Percentiles rank a stretch among this genome's conserved stretches.
Evolutionary conservation across 768 basidiomycete species (phyloP).

Genomic region (Cystobasidium onofrii): DNA sequence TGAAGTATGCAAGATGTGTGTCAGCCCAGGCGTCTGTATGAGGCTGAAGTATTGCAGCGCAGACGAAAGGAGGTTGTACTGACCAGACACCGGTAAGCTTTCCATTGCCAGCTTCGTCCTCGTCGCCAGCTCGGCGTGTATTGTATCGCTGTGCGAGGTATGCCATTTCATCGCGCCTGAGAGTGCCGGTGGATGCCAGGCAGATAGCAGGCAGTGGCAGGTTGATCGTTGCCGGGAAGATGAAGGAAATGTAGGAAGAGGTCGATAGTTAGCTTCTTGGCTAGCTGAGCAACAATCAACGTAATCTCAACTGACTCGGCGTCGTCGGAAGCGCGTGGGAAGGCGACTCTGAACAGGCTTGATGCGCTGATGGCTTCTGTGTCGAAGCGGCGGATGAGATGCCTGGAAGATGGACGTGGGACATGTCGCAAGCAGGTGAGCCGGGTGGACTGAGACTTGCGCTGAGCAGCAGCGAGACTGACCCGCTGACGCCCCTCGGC

Average conservation of each 20-base stretch:
- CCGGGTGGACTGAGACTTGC: no score
- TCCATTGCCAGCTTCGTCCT: constrained; percentile 6
- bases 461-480: background rate
- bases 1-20: no score
- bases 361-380: constrained; percentile 40
- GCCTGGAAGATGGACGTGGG: constrained; percentile 19
- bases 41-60: no score
- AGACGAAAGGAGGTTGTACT: background rate
- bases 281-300: background rate
- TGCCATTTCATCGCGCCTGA: constrained; percentile 21
- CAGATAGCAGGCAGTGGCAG: background rate
- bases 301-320: constrained; percentile 25
- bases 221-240: background rate
- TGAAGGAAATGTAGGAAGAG: background rate
- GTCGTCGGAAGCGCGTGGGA: constrained; percentile 32
- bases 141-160: constrained; percentile 18
- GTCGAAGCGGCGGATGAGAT: constrained; percentile 43
- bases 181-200: background rate
- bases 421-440: background rate
- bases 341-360: constrained; percentile 40
- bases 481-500: constrained; percentile 17
- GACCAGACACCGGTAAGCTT: constrained; percentile 28
- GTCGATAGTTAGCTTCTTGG: background rate
- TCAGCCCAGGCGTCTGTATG: background rate
- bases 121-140: constrained; percentile 10